Evolutionary conservation across 257 asterid species (phyloP), one percentile per base, ranked within the genome.

Genomic region (Solanum chmielewskii): DNA sequence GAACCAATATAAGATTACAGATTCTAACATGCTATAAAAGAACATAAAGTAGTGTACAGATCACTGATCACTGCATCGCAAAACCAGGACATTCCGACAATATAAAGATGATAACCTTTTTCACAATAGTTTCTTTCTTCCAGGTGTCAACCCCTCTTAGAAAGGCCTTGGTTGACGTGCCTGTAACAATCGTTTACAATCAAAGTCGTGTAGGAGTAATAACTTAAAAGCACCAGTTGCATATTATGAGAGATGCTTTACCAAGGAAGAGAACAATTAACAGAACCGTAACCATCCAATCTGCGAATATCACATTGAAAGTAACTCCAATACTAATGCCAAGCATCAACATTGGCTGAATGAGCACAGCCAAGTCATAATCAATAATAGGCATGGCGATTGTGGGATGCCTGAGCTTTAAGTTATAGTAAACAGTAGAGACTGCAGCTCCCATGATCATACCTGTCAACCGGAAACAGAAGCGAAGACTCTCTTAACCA

Each of bases 271-370:
- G 98, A 91, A 95, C 9, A 49, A 97, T 97, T 33, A 97, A 93
- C 88, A 97, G 99, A 87, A 97, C 95, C 3, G 99, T 97, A 86
- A 97, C 96, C 98, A 97, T 96, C 99, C 99, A 97, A 89, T 97
- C 99, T n/a, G 99, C 95, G 86, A 97, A 97, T 33, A 97, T 5
- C 27, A 97, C 99, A 90, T 96, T 97, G 91, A 97, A 95, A 89
- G 98, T 87, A 70, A 97, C 99, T 90, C 99, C 99, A 27, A 95
- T 89, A 89, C 99, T 97, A 83, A 97, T 95, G 84, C 99, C 99
- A 12, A 97, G 91, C 98, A 97, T 94, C 84, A 97, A 96, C 99
- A 95, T 97, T 33, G 99, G 99, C 88, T 97, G 99, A 86, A 97
- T 95, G 52, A 97, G 98, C 85, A 97, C 95, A 56, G 98, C 99